These are phyloP conservation scores for Kodamaea sagamina DNA, from an alignment of 805 yeast genomes.

Conservation along the genomic window DNA sequence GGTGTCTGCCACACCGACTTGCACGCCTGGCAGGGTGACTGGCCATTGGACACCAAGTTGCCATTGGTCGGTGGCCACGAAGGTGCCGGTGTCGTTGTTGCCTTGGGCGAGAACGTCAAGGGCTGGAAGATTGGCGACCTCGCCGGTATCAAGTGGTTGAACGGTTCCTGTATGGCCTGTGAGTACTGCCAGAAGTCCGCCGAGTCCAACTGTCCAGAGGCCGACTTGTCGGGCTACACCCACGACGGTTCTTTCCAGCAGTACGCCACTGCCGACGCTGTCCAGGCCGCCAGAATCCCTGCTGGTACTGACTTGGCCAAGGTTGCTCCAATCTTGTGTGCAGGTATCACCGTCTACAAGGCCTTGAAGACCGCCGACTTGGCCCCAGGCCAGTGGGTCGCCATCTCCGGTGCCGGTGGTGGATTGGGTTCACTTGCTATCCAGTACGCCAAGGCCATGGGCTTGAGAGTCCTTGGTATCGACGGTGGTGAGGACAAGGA, in stretches of 20 bases:
- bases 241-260: conserved; percentile 72
- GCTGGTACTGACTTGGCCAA: conserved; percentile 54
- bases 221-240: conserved; percentile 73
- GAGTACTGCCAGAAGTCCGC: conserved; percentile 43
- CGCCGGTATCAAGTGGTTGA: conserved; percentile 50
- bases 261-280: conserved; percentile 65
- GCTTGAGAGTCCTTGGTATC: conserved; percentile 64
- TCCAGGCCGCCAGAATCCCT: conserved; percentile 63
- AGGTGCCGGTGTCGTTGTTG: conserved; percentile 51
- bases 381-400: conserved; percentile 70
- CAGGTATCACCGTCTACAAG: conserved; percentile 69
- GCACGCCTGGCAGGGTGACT: conserved; percentile 51
- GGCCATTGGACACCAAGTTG: conserved; percentile 47
- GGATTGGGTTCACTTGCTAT: conserved; percentile 77
- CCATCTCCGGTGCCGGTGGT: conserved; percentile 79
- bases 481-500: conserved; percentile 76
- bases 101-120: conserved; percentile 41
- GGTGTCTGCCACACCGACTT: conserved; percentile 51
- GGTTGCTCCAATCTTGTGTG: conserved; percentile 66
- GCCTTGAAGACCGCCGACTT: conserved; percentile 61
- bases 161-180: conserved; percentile 45
- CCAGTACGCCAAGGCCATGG: conserved; percentile 78
- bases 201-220: conserved; percentile 60
- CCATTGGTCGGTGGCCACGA: conserved; percentile 52
- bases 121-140: conserved; percentile 47